phyloP scores from a whole-genome alignment of 257 asterid genomes.

The Fraxinus cuspidata region DNA sequence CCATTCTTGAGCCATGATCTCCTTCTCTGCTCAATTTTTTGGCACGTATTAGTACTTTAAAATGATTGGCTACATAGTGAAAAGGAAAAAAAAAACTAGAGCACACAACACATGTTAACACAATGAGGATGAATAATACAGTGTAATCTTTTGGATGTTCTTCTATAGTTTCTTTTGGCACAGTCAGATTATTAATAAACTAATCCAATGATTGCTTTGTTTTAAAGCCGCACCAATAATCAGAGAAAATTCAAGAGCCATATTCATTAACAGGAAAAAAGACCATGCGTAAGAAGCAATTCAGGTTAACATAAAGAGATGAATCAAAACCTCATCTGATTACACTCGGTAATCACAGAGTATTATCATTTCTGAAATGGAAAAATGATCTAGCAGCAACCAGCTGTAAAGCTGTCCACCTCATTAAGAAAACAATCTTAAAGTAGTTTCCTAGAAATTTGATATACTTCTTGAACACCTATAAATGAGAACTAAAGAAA shows the following conservation, averaged over 20 bases:
- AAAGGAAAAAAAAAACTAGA: not conserved
- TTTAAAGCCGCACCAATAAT: not conserved
- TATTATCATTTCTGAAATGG: not conserved
- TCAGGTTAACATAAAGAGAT: not conserved
- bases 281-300: not conserved
- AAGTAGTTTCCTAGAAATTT: not conserved
- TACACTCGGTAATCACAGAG: not conserved
- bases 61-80: not conserved
- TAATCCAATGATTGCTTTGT: not conserved
- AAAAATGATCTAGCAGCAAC: not conserved
- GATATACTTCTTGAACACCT: not conserved
- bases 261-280: not conserved
- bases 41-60: conserved; percentile 12
- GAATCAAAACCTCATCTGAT: not conserved
- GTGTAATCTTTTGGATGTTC: not conserved
- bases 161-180: conserved; percentile 9
- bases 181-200: not conserved
- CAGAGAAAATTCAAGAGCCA: not conserved
- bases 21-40: not conserved
- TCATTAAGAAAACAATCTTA: not conserved
- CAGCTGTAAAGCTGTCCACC: not conserved
- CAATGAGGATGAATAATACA: not conserved
- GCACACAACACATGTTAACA: not conserved
- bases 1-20: not conserved
- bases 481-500: not conserved